Conservation (phyloP, 768 basidiomycete genomes). For the Lentinula guzmanii region DNA sequence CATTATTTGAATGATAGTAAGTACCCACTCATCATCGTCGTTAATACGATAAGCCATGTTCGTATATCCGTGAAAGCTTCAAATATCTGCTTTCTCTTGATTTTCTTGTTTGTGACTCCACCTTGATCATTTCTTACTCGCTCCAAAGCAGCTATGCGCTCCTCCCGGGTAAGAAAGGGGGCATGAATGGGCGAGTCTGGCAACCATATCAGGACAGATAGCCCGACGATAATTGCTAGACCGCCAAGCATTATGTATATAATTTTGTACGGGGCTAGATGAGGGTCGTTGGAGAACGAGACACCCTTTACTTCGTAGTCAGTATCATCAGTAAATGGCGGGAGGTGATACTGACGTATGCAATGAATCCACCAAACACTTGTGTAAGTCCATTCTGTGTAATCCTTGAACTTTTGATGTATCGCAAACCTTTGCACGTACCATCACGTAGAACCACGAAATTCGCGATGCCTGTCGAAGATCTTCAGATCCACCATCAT, state of each 20-base stretch:
- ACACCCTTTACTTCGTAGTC: conserved; percentile 33
- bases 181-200: conserved; percentile 65
- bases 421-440: conserved; percentile 13
- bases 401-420: not conserved
- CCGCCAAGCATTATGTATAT: conserved; percentile 56
- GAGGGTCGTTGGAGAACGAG: conserved; percentile 43
- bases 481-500: not conserved
- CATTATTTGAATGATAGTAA: not conserved
- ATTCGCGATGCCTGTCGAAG: conserved; percentile 43
- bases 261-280: conserved; percentile 53
- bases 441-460: conserved; percentile 66
- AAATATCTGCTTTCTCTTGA: conserved; percentile 52
- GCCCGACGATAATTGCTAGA: conserved; percentile 53
- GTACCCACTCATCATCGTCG: conserved; percentile 50
- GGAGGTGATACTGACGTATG: conserved; percentile 38
- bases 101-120: conserved; percentile 53
- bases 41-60: conserved; percentile 58
- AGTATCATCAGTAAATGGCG: not conserved
- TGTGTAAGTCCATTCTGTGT: conserved; percentile 51
- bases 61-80: conserved; percentile 53
- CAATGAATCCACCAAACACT: conserved; percentile 58
- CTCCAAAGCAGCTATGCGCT: conserved; percentile 57
- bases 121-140: conserved; percentile 63
- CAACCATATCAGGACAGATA: conserved; percentile 51
- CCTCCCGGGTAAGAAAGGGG: conserved; percentile 46